Evolutionary conservation across 441 rosid species (phyloP).

Genomic region (Jatropha multifida): DNA sequence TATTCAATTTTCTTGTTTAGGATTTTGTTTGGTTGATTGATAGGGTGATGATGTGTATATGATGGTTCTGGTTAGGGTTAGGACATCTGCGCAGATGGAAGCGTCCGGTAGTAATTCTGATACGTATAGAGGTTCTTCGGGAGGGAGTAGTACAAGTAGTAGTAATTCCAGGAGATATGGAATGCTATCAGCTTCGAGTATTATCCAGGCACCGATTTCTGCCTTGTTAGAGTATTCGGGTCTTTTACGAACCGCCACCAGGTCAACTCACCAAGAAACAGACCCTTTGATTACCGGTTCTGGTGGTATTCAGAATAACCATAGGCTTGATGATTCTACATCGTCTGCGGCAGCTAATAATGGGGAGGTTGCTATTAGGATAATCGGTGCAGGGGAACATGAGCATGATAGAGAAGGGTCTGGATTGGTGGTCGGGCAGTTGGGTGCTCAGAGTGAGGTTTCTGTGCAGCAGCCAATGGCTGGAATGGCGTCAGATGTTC

Average conservation of each 20-base stretch:
- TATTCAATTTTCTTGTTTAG: not conserved
- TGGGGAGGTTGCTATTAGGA: constrained; percentile 95
- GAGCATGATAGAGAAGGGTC: constrained; percentile 52
- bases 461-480: constrained; percentile 26
- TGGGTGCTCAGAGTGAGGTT: constrained; percentile 38
- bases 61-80: constrained; percentile 60
- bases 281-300: constrained; percentile 43
- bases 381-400: constrained; percentile 74
- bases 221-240: constrained; percentile 92
- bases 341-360: constrained; percentile 25
- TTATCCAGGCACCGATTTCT: constrained; percentile 86
- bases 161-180: constrained; percentile 57
- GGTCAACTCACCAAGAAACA: constrained; percentile 52
- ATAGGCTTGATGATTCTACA: constrained; percentile 48
- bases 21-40: constrained; percentile 2
- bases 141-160: constrained; percentile 18
- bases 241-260: constrained; percentile 51
- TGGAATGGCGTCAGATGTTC: constrained; percentile 35
- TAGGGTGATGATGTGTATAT: constrained; percentile 16
- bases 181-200: constrained; percentile 70
- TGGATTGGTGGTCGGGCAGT: constrained; percentile 52
- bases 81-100: constrained; percentile 65
- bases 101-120: constrained; percentile 57
- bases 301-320: constrained; percentile 20
- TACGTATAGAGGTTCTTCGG: constrained; percentile 56